phyloP scores from a whole-genome alignment of 345 rosid genomes.

The Eucalyptus dawsonii region DNA sequence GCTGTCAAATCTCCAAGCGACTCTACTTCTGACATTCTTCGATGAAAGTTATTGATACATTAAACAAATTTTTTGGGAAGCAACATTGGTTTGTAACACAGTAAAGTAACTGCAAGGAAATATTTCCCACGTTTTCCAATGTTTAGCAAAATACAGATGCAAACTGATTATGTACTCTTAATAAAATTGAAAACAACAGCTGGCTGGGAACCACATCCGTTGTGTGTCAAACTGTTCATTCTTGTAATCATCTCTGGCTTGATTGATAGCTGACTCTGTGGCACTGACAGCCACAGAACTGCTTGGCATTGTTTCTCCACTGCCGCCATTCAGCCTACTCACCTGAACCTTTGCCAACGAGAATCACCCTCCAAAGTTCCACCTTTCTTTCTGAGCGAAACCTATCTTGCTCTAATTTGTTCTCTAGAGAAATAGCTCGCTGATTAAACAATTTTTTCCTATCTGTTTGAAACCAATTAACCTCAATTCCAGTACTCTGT shows the following conservation, averaged over 20 bases:
- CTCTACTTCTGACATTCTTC: neutral
- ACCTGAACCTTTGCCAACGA: neutral
- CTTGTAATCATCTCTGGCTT: neutral
- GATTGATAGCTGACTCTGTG: neutral
- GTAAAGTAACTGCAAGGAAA: neutral
- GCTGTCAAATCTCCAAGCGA: neutral
- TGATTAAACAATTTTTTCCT: neutral
- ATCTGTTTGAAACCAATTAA: neutral
- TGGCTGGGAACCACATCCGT: neutral
- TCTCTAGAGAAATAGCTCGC: neutral
- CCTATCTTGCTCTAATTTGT: neutral
- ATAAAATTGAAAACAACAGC: neutral
- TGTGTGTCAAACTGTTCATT: neutral
- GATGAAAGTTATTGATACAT: neutral
- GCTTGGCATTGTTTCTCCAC: neutral
- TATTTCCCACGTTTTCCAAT: neutral
- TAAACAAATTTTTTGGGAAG: neutral
- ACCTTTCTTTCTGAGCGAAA: neutral
- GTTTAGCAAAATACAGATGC: neutral
- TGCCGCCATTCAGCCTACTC: neutral
- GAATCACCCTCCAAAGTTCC: neutral
- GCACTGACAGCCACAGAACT: neutral
- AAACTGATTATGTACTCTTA: neutral
- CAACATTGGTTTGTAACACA: neutral
- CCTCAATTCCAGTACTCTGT: neutral